These are phyloP conservation scores for Thalassiosira hispida DNA, from an alignment of 352 stramenopile genomes.

Conservation along the genomic window DNA sequence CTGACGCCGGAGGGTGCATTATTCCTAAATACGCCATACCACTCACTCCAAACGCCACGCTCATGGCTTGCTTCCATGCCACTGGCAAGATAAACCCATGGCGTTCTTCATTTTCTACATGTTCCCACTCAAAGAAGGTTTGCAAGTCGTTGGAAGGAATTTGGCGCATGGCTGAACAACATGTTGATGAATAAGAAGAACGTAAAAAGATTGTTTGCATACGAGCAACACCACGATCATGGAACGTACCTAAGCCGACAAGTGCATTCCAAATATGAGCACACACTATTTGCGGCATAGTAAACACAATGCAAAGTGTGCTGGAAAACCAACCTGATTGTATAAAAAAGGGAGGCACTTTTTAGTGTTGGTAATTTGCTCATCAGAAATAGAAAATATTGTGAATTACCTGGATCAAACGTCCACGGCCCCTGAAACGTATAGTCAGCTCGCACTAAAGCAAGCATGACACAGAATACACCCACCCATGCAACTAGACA, in stretches of 20 bases:
- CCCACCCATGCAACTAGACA: constrained; percentile 6
- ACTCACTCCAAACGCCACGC: constrained; percentile 23
- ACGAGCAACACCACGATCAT: too few species aligned
- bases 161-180: constrained; percentile 15
- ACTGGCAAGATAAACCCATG: neutral
- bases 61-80: constrained; percentile 19
- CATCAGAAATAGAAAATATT: neutral
- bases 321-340: constrained; percentile 23
- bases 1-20: constrained; percentile 40
- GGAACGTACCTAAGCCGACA: constrained; percentile 16
- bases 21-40: constrained; percentile 36
- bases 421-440: neutral
- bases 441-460: neutral
- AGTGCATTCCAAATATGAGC: constrained; percentile 37
- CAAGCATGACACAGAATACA: constrained; percentile 13
- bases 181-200: too few species aligned
- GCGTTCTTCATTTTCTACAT: neutral
- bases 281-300: constrained; percentile 38
- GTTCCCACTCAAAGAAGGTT: neutral
- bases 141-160: constrained; percentile 13
- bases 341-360: neutral
- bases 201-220: too few species aligned
- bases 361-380: neutral
- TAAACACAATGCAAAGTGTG: constrained; percentile 51
- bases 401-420: too few species aligned